Evolutionary conservation across 345 rosid species (phyloP), one percentile per base, ranked within the genome.

Genomic region (Lepidium aucheri): DNA sequence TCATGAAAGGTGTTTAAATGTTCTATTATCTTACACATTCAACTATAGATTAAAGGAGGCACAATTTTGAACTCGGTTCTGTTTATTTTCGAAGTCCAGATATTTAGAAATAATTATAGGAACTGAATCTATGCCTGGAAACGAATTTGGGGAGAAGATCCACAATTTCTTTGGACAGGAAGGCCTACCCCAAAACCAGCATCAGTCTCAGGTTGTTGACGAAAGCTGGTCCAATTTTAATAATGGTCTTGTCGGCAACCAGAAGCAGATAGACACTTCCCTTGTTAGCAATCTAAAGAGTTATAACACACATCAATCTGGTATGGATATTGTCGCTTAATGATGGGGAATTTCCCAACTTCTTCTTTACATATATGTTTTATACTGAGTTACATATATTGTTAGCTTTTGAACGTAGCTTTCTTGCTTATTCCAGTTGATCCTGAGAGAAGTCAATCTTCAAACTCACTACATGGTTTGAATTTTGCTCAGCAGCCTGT

Each of bases 81-180:
- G 41, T 51, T 67, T 62, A 55, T 68, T 68, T 67, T 58, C 36
- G 20, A 45, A 16, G 63, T 66, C 68, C 40, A 70, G 41, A 47
- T 52, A 70, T 60, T 58, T 71, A 68, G 74, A 65, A 60, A 60
- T 30, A 62, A 22, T 69, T 65, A 52, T 57, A 33, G 70, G 74
- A 63, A 72, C 65, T 46, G 74, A 75, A 86, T 83, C 92, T 79
- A 89, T 91, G 96, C 89, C 96, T 89, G 98, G 95, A 73, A 89
- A 91, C 89, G 92, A 88, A 83, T 80, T 77, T 80, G 96, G 91
- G 75, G 96, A 92, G 77, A 84, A 86, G 83, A 84, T 81, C 73
- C 95, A 82, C 76, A 82, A 89, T 83, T 86, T 85, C 79, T 82
- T 86, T 80, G 89, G 83, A 74, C 89, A 79, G 74, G 92, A 85